These are phyloP conservation scores for Macrotyloma uniflorum DNA, from an alignment of 306 rosid genomes.

Conservation along the genomic window DNA sequence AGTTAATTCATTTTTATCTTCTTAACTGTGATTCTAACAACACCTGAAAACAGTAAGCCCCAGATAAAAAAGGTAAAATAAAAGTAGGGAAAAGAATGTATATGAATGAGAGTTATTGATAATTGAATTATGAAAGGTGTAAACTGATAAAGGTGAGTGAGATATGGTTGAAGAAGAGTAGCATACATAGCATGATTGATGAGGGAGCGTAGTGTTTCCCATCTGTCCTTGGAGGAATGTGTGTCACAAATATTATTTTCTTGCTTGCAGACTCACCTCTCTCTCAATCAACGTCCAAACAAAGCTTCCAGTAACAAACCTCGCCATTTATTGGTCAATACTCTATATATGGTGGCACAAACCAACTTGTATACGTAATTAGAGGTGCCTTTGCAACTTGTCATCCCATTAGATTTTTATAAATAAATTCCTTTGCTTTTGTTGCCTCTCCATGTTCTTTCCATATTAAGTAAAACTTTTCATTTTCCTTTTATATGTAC, in stretches of 20 bases:
- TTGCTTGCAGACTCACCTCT: slow-evolving; percentile 24
- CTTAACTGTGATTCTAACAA: background rate
- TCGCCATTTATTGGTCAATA: background rate
- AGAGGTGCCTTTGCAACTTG: background rate
- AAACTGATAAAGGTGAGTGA: background rate
- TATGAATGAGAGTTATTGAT: background rate
- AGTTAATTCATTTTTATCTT: background rate
- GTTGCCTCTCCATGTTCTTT: background rate
- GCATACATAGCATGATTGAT: background rate
- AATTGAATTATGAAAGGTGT: background rate
- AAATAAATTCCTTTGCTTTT: background rate
- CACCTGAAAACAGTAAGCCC: background rate
- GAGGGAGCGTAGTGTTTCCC: slow-evolving; percentile 26
- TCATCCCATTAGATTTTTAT: background rate
- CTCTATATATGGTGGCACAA: slow-evolving; percentile 18
- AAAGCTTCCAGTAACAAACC: slow-evolving; percentile 12
- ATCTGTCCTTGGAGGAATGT: slow-evolving; percentile 38
- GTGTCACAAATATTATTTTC: slow-evolving; percentile 23
- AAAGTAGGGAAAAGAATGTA: background rate
- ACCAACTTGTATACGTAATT: slow-evolving; percentile 45
- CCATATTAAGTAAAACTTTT: background rate
- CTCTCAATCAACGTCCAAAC: slow-evolving; percentile 35
- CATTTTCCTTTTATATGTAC: background rate
- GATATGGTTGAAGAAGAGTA: background rate
- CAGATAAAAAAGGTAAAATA: background rate